Conservation (phyloP, 2,329 filamentous ascomycete genomes). For the Volutella citrinella region DNA sequence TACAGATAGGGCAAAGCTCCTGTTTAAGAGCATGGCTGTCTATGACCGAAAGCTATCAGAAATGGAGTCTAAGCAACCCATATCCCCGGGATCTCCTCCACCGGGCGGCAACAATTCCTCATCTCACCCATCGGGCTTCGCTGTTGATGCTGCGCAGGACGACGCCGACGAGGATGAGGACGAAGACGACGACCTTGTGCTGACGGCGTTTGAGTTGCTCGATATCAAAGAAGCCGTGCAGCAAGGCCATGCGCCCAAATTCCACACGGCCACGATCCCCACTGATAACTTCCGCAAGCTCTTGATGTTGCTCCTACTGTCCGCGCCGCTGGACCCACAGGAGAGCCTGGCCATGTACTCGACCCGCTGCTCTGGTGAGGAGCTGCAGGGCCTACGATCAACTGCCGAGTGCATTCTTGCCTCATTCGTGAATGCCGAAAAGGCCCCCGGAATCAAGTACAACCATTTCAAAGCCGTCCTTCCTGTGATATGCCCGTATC, state of each 20-base stretch:
- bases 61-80: slow-evolving; percentile 7
- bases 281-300: slow-evolving; percentile 70
- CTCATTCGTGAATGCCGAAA: slow-evolving; percentile 64
- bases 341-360: slow-evolving; percentile 63
- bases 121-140: slow-evolving; percentile 38
- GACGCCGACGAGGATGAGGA: slow-evolving; percentile 45
- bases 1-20: slow-evolving; percentile 57
- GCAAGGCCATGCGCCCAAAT: slow-evolving; percentile 46
- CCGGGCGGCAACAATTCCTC: neutral
- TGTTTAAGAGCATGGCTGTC: slow-evolving; percentile 71
- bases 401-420: slow-evolving; percentile 65
- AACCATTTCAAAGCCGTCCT: slow-evolving; percentile 59
- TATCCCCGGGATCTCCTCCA: no score
- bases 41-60: slow-evolving; percentile 57
- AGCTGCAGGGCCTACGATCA: slow-evolving; percentile 55
- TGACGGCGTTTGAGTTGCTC: slow-evolving; percentile 67
- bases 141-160: slow-evolving; percentile 43
- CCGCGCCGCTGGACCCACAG: slow-evolving; percentile 62
- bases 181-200: slow-evolving; percentile 61
- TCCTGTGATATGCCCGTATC: slow-evolving; percentile 57
- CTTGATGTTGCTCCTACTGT: slow-evolving; percentile 66
- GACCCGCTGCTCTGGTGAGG: slow-evolving; percentile 50
- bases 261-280: slow-evolving; percentile 67
- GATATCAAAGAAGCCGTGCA: slow-evolving; percentile 61
- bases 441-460: slow-evolving; percentile 60